A percentile compares a stretch with the other conserved stretches of the same genome.
These are phyloP conservation scores for Thalassiosira mediterranea DNA, from an alignment of 352 stramenopile species.

Conservation along the genomic window DNA sequence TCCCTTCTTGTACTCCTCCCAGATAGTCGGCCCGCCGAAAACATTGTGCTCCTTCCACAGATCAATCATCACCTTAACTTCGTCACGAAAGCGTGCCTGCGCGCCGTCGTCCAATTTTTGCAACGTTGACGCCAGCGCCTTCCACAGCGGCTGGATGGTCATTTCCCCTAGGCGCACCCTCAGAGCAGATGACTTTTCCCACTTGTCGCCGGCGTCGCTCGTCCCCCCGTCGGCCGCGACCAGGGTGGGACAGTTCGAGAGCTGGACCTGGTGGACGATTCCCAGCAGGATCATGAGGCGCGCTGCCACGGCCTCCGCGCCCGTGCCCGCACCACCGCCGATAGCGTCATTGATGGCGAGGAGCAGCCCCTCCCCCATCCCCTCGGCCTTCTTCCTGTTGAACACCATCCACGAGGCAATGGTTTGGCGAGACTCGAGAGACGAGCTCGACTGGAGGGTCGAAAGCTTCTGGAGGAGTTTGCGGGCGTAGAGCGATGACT, in stretches of 20 bases:
- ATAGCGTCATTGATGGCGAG: constrained; percentile 1
- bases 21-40: constrained; percentile 70
- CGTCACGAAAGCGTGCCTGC: neutral
- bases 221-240: neutral
- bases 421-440: constrained; percentile 29
- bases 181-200: constrained; percentile 47
- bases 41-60: constrained; percentile 65
- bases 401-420: constrained; percentile 41
- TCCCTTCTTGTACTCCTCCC: constrained; percentile 52
- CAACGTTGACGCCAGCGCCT: constrained; percentile 3
- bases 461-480: constrained; percentile 38
- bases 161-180: constrained; percentile 54
- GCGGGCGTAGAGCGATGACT: constrained; percentile 21
- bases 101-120: neutral
- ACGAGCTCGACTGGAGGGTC: constrained; percentile 17
- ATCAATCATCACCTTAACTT: constrained; percentile 51
- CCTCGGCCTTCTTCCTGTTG: constrained; percentile 32
- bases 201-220: constrained; percentile 38
- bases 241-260: constrained; percentile 14
- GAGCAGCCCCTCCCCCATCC: constrained; percentile 18
- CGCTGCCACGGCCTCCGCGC: neutral
- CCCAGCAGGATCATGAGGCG: constrained; percentile 20
- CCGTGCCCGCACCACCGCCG: neutral
- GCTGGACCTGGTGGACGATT: constrained; percentile 27
- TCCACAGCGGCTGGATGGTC: constrained; percentile 42